Conservation (phyloP, 768 basidiomycete genomes). For the Trichaptum fuscoviolaceum region DNA sequence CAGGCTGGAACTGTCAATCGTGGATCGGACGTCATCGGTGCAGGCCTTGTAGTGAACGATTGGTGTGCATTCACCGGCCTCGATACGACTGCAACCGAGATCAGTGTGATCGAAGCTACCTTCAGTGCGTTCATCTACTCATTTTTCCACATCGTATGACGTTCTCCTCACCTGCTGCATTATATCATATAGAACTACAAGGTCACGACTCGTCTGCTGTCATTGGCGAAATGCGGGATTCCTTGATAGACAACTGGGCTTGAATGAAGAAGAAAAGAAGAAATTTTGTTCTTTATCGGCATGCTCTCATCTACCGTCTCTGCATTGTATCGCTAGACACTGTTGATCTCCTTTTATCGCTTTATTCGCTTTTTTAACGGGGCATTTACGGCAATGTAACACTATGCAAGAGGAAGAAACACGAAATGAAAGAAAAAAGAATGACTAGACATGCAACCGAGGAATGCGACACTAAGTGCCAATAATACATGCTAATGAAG, state of each 20-base stretch:
- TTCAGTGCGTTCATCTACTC: slow-evolving; percentile 66
- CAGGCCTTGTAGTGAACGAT: slow-evolving; percentile 96
- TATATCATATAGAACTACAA: slow-evolving; percentile 60
- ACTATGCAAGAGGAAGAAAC: background rate
- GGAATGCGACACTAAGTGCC: background rate
- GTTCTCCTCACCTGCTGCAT: slow-evolving; percentile 6
- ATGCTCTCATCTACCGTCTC: background rate
- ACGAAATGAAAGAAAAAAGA: background rate
- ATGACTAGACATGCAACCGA: background rate
- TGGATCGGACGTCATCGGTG: slow-evolving; percentile 96
- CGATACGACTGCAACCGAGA: slow-evolving; percentile 99
- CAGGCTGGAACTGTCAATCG: slow-evolving; percentile 98
- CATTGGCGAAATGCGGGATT: slow-evolving; percentile 89
- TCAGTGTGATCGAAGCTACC: slow-evolving; percentile 94
- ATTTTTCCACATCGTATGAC: slow-evolving; percentile 3
- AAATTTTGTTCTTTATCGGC: background rate
- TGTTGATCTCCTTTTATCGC: background rate
- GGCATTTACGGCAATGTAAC: background rate
- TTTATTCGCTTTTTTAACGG: background rate
- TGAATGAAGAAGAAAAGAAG: slow-evolving; percentile 25
- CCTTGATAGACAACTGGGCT: slow-evolving; percentile 90
- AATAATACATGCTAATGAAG: background rate
- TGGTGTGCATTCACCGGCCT: slow-evolving; percentile 99
- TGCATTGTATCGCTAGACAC: background rate
- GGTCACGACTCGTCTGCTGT: slow-evolving; percentile 78